These are phyloP conservation scores for Eucalyptus melliodora DNA, from an alignment of 345 rosid species.

Conservation along the genomic window DNA sequence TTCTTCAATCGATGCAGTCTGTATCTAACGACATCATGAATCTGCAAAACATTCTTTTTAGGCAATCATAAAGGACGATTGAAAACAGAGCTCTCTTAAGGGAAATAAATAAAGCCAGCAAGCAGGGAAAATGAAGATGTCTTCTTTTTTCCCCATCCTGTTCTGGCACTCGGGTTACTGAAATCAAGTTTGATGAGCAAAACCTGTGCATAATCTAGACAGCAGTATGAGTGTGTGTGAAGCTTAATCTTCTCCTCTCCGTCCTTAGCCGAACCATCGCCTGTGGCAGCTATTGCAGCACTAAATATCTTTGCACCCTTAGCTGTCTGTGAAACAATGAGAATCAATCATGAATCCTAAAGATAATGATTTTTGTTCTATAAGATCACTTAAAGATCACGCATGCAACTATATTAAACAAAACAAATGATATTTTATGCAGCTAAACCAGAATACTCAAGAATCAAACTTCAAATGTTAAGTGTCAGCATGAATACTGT, in stretches of 20 bases:
- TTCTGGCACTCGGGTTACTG: neutral
- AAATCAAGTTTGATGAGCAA: neutral
- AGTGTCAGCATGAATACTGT: neutral
- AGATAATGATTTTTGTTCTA: neutral
- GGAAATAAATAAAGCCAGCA: neutral
- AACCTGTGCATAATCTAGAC: conserved; percentile 88
- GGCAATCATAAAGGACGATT: neutral
- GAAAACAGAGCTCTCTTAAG: neutral
- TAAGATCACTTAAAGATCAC: neutral
- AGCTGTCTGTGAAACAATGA: conserved; percentile 49
- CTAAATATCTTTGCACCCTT: conserved; percentile 71
- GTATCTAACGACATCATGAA: conserved; percentile 68
- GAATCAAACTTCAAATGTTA: neutral
- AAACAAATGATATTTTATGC: neutral
- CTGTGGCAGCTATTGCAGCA: conserved; percentile 69
- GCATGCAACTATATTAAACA: neutral
- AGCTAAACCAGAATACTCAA: neutral
- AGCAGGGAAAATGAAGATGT: neutral
- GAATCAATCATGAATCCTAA: neutral
- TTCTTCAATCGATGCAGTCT: conserved; percentile 68
- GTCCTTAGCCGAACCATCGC: conserved; percentile 37
- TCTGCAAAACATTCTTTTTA: conserved; percentile 28
- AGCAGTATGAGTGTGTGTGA: conserved; percentile 84
- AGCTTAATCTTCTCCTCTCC: conserved; percentile 82
- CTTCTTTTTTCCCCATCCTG: neutral